Base-by-base conservation (phyloP, 1,284 basidiomycete species). In the Somion occarium region DNA sequence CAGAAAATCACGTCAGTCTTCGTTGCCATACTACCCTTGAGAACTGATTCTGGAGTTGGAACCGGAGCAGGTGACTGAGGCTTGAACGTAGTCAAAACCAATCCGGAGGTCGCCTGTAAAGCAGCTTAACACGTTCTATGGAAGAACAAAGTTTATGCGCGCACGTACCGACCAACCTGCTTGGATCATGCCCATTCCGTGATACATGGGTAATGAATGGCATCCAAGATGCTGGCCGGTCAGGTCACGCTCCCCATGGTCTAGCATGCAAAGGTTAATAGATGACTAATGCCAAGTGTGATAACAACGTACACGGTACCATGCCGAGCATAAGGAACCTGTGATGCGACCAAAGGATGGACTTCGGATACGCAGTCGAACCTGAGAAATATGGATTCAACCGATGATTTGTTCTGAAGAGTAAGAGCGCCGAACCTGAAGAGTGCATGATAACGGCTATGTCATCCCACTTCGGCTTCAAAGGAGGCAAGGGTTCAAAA, bases 391-490 rank as follows among this genome's bases (percentile, higher is more conserved):
- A 48, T n/a, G 5, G n/a, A 23, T 24, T 11, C n/a, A 2, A 37
- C 9, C 5, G 2, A 39, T 50, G 23, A 48, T 38, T n/a, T n/a
- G n/a, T n/a, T n/a, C n/a, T n/a, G n/a, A n/a, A n/a, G n/a, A n/a
- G n/a, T 5, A 41, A 41, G 9, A 41, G 19, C 44, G 42, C 13
- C 27, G 18, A 18, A 68, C 67, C 67, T 9, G 67, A 69, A 15
- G 67, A 67, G 48, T 69, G 67, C 39, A 67, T 51, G 39, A 69
- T 62, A 15, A 66, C 24, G 0, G 53, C 56, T n/a, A 56, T 56
- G 20, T 63, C 59, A 26, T 66, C 47, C 2, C 57, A 27, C 19
- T 54, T 54, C 27, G 49, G 53, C 34, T 56, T 54, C 13, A 60
- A 51, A 15, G 48, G 42, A 18, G 61, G 60, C n/a, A 63, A 55